Evolutionary conservation across 2,329 filamentous ascomycete genomes (phyloP).

Genomic region (Cytospora paraplurivora): DNA sequence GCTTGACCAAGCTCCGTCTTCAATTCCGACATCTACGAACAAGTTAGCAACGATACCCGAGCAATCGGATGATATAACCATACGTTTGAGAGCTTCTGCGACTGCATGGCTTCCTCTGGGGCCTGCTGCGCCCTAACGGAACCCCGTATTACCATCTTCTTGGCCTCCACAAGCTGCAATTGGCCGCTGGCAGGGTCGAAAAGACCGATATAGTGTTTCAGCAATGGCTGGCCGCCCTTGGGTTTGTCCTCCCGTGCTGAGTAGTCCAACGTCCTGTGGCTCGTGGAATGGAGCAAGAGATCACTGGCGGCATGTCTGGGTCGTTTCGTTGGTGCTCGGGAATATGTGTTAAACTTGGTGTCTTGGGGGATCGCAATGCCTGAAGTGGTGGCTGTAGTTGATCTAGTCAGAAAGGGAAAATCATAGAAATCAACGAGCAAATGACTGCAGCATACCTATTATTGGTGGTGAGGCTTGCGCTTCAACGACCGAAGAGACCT

Average conservation of each 20-base stretch:
- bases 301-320: conserved; percentile 43
- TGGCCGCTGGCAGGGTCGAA: conserved; percentile 63
- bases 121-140: conserved; percentile 58
- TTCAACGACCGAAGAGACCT: conserved; percentile 33
- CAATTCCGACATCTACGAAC: conserved; percentile 58
- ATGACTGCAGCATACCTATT: conserved; percentile 34
- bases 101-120: conserved; percentile 47
- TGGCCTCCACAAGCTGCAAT: conserved; percentile 63
- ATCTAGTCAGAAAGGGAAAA: background rate
- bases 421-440: background rate
- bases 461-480: conserved; percentile 35
- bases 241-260: conserved; percentile 56
- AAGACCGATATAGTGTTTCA: conserved; percentile 67
- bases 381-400: conserved; percentile 43
- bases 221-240: conserved; percentile 43
- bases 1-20: conserved; percentile 72
- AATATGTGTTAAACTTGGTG: conserved; percentile 52
- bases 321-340: conserved; percentile 41
- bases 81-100: conserved; percentile 43
- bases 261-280: conserved; percentile 61
- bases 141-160: conserved; percentile 64
- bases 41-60: conserved; percentile 13
- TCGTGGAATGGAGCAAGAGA: conserved; percentile 59
- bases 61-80: conserved; percentile 13
- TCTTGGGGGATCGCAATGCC: conserved; percentile 43